phyloP scores from a whole-genome alignment of 2,329 filamentous ascomycete species.

The Diaporthe amygdali region DNA sequence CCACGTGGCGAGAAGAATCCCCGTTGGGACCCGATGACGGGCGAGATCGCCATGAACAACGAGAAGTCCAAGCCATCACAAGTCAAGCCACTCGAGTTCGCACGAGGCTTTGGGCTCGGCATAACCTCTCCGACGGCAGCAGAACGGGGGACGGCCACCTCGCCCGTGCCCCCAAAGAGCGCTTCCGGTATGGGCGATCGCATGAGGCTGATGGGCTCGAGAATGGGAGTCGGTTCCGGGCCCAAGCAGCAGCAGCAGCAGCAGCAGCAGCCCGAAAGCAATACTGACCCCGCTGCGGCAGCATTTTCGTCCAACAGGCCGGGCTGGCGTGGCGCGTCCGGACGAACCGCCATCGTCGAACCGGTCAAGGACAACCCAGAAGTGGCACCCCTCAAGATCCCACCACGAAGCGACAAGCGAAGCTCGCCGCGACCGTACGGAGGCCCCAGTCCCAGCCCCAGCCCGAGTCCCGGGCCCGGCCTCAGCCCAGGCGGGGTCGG shows the following conservation, averaged over 20 bases:
- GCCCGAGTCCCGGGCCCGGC: slow-evolving; percentile 11
- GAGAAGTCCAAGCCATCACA: slow-evolving; percentile 60
- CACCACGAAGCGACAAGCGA: slow-evolving; percentile 55
- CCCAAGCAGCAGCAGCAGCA: slow-evolving; percentile 18
- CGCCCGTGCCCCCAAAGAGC: slow-evolving; percentile 37
- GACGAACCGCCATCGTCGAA: slow-evolving; percentile 66
- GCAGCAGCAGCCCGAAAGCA: neutral
- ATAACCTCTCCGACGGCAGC: slow-evolving; percentile 30
- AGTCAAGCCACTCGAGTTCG: slow-evolving; percentile 59
- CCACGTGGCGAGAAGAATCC: slow-evolving; percentile 38
- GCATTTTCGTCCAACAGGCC: slow-evolving; percentile 50
- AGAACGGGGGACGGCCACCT: slow-evolving; percentile 5
- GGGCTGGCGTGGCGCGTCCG: slow-evolving; percentile 76
- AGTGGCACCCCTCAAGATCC: slow-evolving; percentile 62
- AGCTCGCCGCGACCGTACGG: slow-evolving; percentile 31
- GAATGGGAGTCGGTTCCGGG: neutral
- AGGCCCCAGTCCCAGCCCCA: slow-evolving; percentile 17
- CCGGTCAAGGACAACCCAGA: slow-evolving; percentile 67
- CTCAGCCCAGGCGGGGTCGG: neutral
- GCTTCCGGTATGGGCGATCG: slow-evolving; percentile 34
- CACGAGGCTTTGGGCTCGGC: slow-evolving; percentile 39
- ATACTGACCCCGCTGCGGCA: slow-evolving; percentile 40
- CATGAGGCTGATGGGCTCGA: slow-evolving; percentile 6
- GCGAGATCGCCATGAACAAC: slow-evolving; percentile 63
- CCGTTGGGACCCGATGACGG: slow-evolving; percentile 70